A percentile compares a stretch with the other conserved stretches of the same genome.
Conservation (phyloP, 2,329 filamentous ascomycete species). For the Xylariales sp. region DNA sequence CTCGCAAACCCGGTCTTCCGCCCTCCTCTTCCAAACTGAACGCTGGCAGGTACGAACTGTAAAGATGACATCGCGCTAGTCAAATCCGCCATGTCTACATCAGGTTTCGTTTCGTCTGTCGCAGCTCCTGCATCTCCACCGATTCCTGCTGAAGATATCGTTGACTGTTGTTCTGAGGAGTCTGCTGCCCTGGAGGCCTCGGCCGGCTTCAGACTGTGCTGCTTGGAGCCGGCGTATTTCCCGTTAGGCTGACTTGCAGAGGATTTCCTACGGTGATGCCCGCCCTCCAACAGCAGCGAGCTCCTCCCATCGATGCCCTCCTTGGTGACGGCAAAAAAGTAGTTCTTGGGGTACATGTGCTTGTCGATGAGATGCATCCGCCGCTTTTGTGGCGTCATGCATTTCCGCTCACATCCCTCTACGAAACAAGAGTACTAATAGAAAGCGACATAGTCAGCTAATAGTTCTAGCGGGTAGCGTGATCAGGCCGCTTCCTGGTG, state of each 20-base stretch:
- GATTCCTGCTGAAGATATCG: conserved; percentile 2
- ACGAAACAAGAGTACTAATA: conserved; percentile 81
- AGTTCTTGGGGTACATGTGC: conserved; percentile 84
- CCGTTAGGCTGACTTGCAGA: conserved; percentile 29
- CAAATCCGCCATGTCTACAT: conserved; percentile 59
- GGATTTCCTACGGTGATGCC: conserved; percentile 43
- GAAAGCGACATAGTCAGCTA: conserved; percentile 7
- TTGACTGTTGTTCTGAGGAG: conserved; percentile 8
- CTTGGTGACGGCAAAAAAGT: conserved; percentile 83
- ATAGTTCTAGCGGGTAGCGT: background rate
- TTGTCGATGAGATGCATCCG: conserved; percentile 90
- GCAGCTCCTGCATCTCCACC: conserved; percentile 6
- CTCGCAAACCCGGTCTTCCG: conserved; percentile 50
- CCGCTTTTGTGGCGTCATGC: conserved; percentile 77
- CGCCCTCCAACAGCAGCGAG: conserved; percentile 67
- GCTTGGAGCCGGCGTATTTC: conserved; percentile 16
- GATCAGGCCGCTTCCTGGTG: too few species aligned
- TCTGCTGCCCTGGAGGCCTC: conserved; percentile 11
- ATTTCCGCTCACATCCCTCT: conserved; percentile 80
- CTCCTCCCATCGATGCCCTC: conserved; percentile 82
- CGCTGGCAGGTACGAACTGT: conserved; percentile 64
- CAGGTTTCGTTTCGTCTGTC: conserved; percentile 22
- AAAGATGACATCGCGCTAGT: conserved; percentile 66
- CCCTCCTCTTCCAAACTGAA: conserved; percentile 60
- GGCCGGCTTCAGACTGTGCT: conserved; percentile 22